A percentile compares a stretch with the other conserved stretches of the same genome.
Evolutionary conservation across 371 early-diverging fungal genomes (phyloP).

Genomic region (Apophysomyces sp.): DNA sequence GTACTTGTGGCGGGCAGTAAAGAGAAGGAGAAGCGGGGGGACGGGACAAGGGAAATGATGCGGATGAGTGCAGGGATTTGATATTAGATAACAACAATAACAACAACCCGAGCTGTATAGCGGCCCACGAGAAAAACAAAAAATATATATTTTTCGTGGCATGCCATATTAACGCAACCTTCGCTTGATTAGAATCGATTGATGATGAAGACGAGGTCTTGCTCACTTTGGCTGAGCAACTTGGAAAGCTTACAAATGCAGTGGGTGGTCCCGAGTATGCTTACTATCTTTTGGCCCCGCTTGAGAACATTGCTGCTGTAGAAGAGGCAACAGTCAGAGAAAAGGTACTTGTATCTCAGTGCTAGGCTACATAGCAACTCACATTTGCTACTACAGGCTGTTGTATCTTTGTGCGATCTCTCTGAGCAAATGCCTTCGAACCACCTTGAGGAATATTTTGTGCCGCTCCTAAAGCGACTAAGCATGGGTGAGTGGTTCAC

Average conservation of each 20-base stretch:
- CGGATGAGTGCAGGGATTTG: background rate
- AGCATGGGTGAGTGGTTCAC: constrained; percentile 98
- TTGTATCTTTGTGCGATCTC: constrained; percentile 89
- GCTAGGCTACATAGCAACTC: background rate
- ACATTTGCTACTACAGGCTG: constrained; percentile 66
- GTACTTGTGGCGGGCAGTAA: constrained; percentile 41
- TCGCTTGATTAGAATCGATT: constrained; percentile 77
- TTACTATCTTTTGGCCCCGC: constrained; percentile 83
- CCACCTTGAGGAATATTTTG: constrained; percentile 85
- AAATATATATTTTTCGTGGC: too few relatives aligned
- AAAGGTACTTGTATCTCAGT: constrained; percentile 58
- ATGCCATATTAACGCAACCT: too few relatives aligned
- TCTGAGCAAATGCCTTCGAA: constrained; percentile 63
- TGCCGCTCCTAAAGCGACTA: constrained; percentile 90
- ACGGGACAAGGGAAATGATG: background rate
- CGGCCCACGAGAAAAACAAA: too few relatives aligned
- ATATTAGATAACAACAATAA: too few relatives aligned
- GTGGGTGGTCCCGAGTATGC: constrained; percentile 89
- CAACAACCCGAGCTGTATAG: too few relatives aligned
- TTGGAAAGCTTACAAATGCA: constrained; percentile 89
- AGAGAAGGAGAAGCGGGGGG: background rate
- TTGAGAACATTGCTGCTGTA: constrained; percentile 94
- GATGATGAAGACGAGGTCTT: constrained; percentile 99
- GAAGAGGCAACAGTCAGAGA: constrained; percentile 97
- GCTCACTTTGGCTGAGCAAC: constrained; percentile 90